phyloP scores from a whole-genome alignment of 495 filamentous ascomycete species.

The Neurospora sp. region DNA sequence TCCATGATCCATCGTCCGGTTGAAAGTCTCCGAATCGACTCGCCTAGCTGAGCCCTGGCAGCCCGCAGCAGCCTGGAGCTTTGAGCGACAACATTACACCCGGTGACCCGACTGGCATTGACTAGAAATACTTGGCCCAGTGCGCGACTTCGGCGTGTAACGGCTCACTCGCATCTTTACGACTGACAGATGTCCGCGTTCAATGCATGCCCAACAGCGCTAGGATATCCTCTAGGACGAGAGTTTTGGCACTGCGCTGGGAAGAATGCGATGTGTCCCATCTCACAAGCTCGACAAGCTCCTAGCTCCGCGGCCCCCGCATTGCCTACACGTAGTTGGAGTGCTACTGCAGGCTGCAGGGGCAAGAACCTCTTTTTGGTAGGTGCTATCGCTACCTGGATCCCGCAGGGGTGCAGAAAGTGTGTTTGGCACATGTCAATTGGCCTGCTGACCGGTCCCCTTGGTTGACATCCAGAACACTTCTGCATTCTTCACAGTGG shows the following conservation, averaged over 20 bases:
- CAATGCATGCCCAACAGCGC: neutral
- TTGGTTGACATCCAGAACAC: neutral
- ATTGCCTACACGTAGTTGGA: neutral
- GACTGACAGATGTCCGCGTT: neutral
- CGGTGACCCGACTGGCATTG: no score
- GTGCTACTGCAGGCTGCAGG: neutral
- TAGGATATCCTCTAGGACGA: neutral
- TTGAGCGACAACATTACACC: no score
- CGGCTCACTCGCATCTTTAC: neutral
- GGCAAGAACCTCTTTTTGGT: neutral
- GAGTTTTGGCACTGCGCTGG: neutral
- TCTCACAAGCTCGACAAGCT: neutral
- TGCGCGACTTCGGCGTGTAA: no score
- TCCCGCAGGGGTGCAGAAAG: neutral
- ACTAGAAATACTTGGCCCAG: no score
- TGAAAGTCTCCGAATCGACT: no score
- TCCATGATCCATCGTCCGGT: no score
- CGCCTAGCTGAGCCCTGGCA: no score
- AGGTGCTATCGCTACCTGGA: no score
- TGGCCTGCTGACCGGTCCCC: neutral
- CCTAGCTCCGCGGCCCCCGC: neutral
- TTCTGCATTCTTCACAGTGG: neutral
- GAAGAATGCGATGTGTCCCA: neutral
- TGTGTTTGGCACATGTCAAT: neutral
- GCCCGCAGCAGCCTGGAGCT: no score